Percentiles rank a stretch among this genome's conserved stretches.
Conservation (phyloP, 1,284 basidiomycete species). For the Tilletia caries region DNA sequence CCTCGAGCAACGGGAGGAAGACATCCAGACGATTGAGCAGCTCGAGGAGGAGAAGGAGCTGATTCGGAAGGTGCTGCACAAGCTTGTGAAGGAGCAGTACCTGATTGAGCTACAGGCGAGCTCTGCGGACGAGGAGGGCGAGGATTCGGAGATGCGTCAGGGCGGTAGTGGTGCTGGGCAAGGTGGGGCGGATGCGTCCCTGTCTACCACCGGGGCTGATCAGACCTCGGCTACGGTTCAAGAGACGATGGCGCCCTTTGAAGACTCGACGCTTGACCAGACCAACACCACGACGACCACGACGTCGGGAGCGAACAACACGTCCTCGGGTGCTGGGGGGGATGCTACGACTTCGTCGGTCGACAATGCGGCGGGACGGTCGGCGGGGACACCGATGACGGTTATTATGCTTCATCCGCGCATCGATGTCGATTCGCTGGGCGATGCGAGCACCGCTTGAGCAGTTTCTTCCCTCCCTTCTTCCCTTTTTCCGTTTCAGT, state of each 20-base stretch:
- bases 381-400: not conserved
- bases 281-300: not conserved
- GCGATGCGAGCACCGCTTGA: conserved; percentile 11
- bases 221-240: not conserved
- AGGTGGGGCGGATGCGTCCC: not conserved
- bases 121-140: not conserved
- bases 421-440: conserved; percentile 11
- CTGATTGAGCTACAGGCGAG: conserved; percentile 39
- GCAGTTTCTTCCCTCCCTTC: not conserved
- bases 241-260: not conserved
- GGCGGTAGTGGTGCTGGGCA: too few relatives aligned
- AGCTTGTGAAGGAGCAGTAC: conserved; percentile 73
- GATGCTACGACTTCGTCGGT: not conserved
- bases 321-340: not conserved
- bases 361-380: not conserved
- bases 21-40: conserved; percentile 78
- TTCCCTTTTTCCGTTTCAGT: not conserved
- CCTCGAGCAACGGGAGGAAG: conserved; percentile 73
- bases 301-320: not conserved
- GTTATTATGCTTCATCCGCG: conserved; percentile 15
- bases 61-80: conserved; percentile 80
- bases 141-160: not conserved
- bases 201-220: not conserved
- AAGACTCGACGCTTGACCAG: not conserved
- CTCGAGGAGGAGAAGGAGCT: conserved; percentile 88